Percentiles rank a stretch among this genome's conserved stretches.
phyloP scores from a whole-genome alignment of 345 rosid genomes.

The Populus tremula region DNA sequence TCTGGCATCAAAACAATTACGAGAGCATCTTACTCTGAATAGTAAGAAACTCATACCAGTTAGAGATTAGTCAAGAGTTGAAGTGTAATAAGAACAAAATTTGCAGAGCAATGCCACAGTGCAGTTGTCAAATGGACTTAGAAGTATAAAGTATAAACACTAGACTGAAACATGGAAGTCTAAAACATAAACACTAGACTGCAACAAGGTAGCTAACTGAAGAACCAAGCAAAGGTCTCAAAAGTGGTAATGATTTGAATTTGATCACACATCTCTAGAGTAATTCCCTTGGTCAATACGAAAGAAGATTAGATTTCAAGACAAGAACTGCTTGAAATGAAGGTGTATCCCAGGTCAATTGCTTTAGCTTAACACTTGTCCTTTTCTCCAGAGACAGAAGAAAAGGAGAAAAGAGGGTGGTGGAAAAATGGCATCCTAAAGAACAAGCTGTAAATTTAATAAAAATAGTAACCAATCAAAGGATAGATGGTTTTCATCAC shows the following conservation, averaged over 20 bases:
- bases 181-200: background rate
- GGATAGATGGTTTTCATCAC: background rate
- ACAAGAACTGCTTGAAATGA: too few relatives aligned
- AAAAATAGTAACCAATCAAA: background rate
- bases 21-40: background rate
- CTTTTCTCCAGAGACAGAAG: background rate
- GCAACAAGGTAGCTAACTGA: too few relatives aligned
- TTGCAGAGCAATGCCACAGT: background rate
- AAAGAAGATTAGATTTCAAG: background rate
- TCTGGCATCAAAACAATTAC: background rate
- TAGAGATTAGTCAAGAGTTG: background rate
- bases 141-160: background rate
- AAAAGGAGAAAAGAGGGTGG: background rate
- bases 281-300: background rate
- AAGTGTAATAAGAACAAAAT: background rate
- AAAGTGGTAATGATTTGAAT: too few relatives aligned
- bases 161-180: background rate
- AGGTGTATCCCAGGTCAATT: background rate
- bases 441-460: background rate
- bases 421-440: background rate
- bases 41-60: background rate
- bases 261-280: background rate
- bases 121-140: background rate
- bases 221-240: too few relatives aligned
- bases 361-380: background rate